A percentile compares a stretch with the other conserved stretches of the same genome.
Conservation (phyloP, 2,329 filamentous ascomycete genomes). For the Trichoderma harzianum region DNA sequence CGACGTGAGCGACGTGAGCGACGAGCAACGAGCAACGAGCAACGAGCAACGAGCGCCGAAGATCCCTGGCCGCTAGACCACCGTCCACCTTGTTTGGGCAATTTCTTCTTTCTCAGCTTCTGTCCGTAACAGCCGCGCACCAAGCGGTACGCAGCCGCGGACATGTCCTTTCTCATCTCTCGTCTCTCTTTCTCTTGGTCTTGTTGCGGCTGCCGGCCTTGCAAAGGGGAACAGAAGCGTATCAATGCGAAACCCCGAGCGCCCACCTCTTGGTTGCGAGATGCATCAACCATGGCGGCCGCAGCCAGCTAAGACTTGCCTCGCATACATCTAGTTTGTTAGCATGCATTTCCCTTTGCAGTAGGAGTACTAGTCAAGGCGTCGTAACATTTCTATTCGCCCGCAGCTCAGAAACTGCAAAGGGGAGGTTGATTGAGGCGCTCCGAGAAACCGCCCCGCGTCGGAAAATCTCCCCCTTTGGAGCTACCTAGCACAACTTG, state of each 20-base stretch:
- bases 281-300: neutral
- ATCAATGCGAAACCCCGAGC: neutral
- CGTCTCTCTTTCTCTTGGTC: neutral
- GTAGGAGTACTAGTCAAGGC: neutral
- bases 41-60: slow-evolving; percentile 17
- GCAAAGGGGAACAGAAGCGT: neutral
- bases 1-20: slow-evolving; percentile 12
- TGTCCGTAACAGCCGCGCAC: neutral
- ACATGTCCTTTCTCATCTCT: neutral
- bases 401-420: neutral
- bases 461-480: slow-evolving; percentile 3
- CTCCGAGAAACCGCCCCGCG: slow-evolving; percentile 13
- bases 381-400: neutral
- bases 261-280: neutral
- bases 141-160: neutral
- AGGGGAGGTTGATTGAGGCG: slow-evolving; percentile 4
- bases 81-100: slow-evolving; percentile 16
- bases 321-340: neutral
- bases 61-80: slow-evolving; percentile 16
- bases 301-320: neutral
- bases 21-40: neutral
- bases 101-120: slow-evolving; percentile 18
- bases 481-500: slow-evolving; percentile 22
- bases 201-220: neutral
- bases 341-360: neutral